Base-by-base conservation (phyloP, 257 asterid species). In the Solanum sparsipilum region DNA sequence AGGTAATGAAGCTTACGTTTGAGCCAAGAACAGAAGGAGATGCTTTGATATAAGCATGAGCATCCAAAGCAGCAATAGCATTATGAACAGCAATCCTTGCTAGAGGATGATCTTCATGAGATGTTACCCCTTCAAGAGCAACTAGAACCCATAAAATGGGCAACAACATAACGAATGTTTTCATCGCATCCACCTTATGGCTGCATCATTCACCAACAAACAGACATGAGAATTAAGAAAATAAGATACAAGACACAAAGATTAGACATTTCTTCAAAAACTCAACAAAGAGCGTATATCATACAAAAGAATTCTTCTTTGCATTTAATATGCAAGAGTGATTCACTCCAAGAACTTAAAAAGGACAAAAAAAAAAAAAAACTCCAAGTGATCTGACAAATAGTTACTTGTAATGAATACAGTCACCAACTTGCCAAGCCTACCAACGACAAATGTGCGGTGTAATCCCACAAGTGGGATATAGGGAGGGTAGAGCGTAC, bases 71-170 rank as follows among this genome's bases (percentile, higher is more conserved):
- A 87, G 92, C 56, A 65, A 95, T 94, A 32, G 96, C 88, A 78
- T 92, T 93, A 87, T 95, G 95, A 52, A 97, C 88, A 6, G 92
- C 92, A 73, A 97, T 92, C 32, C 67, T 36, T 7, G 98, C 90
- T 63, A 97, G 95, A 21, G 99, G 98, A 68, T 97, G 98, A 89
- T 84, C 92, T 86, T 95, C 95, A 32, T 97, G 98, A 29, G 98
- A 91, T 44, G 58, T 88, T 88, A 91, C 98, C 85, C 91, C 93
- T 87, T 86, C 84, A 84, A 92, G 87, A 87, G 88, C 90, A 86
- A 87, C 68, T 41, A 92, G 88, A 89, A 89, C 91, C 98, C 91
- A 93, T 32, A 92, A 90, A 88, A 94, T 87, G 88, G 92, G 91
- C 86, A 90, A 46, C 67, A 94, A 81, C 44, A 72, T 89, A 85